phyloP scores from a whole-genome alignment of 345 rosid species.

The Fremontodendron californicum region DNA sequence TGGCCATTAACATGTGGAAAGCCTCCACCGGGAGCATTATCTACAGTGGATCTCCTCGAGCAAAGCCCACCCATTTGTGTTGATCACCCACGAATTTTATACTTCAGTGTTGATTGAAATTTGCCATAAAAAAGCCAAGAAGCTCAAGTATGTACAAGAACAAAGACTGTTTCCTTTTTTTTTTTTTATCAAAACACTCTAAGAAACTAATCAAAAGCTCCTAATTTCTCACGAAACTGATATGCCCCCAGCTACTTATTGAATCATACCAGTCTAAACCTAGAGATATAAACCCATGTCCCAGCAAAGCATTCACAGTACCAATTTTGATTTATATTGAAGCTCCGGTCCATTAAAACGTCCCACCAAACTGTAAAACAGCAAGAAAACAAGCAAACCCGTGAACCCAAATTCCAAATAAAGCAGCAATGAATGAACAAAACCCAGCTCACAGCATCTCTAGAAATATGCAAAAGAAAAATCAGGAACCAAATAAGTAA shows the following conservation, averaged over 20 bases:
- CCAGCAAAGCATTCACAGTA: constrained; percentile 30
- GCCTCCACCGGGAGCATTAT: constrained; percentile 90
- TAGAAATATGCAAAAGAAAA: neutral
- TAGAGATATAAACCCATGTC: constrained; percentile 23
- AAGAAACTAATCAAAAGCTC: constrained; percentile 3
- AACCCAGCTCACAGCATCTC: constrained; percentile 21
- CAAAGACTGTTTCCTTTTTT: neutral
- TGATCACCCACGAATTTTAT: constrained; percentile 15
- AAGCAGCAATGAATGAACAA: constrained; percentile 7
- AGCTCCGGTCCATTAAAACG: constrained; percentile 52
- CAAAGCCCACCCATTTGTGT: constrained; percentile 91
- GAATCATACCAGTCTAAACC: constrained; percentile 24
- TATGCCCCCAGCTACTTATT: neutral
- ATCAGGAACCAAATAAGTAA: constrained; percentile 3
- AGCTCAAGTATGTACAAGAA: constrained; percentile 15
- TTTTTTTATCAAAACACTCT: constrained; percentile 2
- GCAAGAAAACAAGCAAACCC: constrained; percentile 20
- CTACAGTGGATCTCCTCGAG: constrained; percentile 90
- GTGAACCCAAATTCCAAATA: constrained; percentile 9
- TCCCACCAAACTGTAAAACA: constrained; percentile 34
- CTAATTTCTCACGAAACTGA: neutral
- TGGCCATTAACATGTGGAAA: constrained; percentile 60
- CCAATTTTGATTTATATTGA: constrained; percentile 35
- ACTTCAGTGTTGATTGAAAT: constrained; percentile 26
- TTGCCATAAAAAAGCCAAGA: constrained; percentile 36